These are phyloP conservation scores for Ceratocystis eucalypticola DNA, from an alignment of 2,329 filamentous ascomycete species.

Conservation along the genomic window DNA sequence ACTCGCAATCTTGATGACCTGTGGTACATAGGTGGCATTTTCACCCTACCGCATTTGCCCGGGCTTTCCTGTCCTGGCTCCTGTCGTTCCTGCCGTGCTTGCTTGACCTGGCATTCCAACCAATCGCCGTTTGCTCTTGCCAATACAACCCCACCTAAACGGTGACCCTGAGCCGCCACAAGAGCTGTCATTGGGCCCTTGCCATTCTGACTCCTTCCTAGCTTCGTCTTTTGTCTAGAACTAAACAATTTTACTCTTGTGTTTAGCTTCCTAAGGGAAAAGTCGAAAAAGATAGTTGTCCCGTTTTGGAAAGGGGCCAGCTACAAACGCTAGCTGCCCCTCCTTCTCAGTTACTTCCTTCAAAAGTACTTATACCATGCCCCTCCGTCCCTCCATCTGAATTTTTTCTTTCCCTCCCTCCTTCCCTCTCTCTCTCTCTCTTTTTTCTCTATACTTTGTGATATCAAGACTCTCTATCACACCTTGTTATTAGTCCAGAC, in stretches of 20 bases:
- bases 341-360: not conserved
- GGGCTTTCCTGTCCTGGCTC: not conserved
- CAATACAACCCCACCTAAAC: constrained; percentile 7
- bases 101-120: not conserved
- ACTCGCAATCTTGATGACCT: too few species aligned
- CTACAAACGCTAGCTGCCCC: not conserved
- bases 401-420: not conserved
- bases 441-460: constrained; percentile 9
- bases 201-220: not conserved
- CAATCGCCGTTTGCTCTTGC: constrained; percentile 4
- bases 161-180: not conserved
- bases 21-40: not conserved
- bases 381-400: constrained; percentile 8
- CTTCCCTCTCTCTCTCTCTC: constrained; percentile 13
- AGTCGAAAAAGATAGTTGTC: not conserved
- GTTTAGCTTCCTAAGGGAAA: too few species aligned
- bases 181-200: constrained; percentile 1
- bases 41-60: not conserved
- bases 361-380: constrained; percentile 12
- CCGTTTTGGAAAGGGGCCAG: not conserved
- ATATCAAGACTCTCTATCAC: constrained; percentile 12
- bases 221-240: not conserved
- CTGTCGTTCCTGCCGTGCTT: constrained; percentile 8
- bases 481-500: constrained; percentile 12
- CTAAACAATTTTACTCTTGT: not conserved